Conservation (phyloP, 306 rosid genomes). For the Vigna unguiculata region DNA sequence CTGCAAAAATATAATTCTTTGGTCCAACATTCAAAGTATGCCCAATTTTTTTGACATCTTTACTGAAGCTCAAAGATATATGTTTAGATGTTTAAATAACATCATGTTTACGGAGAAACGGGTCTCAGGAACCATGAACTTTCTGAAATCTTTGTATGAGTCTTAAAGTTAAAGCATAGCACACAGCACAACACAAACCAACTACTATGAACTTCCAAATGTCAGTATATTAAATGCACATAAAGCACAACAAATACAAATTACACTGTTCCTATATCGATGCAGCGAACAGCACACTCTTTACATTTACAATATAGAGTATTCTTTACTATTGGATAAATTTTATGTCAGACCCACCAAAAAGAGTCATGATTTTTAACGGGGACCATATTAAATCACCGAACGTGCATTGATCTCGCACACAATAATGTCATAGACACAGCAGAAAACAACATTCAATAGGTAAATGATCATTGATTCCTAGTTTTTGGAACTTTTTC, state of each 20-base stretch:
- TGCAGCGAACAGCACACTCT: neutral
- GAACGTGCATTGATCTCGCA: neutral
- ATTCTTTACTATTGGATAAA: neutral
- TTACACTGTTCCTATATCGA: neutral
- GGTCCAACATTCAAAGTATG: neutral
- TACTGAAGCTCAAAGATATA: neutral
- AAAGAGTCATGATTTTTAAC: neutral
- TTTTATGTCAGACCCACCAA: neutral
- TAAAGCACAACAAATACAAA: neutral
- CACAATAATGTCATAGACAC: neutral
- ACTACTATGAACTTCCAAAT: neutral
- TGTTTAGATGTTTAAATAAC: neutral
- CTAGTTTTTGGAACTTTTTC: neutral
- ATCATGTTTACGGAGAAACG: neutral
- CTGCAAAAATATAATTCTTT: neutral
- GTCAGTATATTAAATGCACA: neutral
- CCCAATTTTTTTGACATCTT: neutral
- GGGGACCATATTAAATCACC: slow-evolving; percentile 6
- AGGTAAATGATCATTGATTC: neutral
- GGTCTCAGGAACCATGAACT: slow-evolving; percentile 4
- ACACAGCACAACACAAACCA: neutral
- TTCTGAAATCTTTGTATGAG: neutral
- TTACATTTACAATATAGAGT: neutral
- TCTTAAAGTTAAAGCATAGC: slow-evolving; percentile 20
- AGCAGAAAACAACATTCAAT: neutral